Conservation (phyloP, 208 protist genomes). For the Phytomonas sp. region DNA sequence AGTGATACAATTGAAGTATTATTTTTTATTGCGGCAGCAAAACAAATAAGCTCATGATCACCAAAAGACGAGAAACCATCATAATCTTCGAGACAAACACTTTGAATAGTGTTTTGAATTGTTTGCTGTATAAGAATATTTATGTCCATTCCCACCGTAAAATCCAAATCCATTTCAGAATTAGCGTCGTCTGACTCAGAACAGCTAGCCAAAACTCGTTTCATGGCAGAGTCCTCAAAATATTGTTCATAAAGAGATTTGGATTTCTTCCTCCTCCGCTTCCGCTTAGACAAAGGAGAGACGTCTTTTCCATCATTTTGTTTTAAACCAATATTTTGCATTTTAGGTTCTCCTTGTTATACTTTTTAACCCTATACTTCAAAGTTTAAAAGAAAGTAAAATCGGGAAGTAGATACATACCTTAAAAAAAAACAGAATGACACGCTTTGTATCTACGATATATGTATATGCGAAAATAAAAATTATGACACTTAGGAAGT, state of each 20-base stretch:
- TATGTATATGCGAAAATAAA: neutral
- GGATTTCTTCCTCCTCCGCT: conserved; percentile 18
- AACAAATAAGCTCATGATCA: conserved; percentile 66
- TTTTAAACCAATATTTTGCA: conserved; percentile 6
- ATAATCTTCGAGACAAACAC: conserved; percentile 60
- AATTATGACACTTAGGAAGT: neutral
- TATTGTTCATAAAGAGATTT: conserved; percentile 63
- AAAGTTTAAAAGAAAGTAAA: conserved; percentile 1
- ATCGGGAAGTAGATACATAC: neutral
- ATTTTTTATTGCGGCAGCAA: conserved; percentile 65
- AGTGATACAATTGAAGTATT: conserved; percentile 79
- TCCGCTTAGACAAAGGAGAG: neutral
- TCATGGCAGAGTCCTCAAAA: conserved; percentile 62
- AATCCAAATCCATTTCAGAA: conserved; percentile 18
- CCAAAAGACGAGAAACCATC: conserved; percentile 47
- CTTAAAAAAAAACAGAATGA: neutral
- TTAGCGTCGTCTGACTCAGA: conserved; percentile 26
- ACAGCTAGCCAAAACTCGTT: conserved; percentile 16
- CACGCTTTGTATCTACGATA: neutral
- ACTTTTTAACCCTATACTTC: conserved; percentile 5
- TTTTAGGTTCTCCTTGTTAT: conserved; percentile 5
- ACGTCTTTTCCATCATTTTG: neutral
- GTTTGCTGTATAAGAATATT: conserved; percentile 80
- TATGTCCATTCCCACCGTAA: conserved; percentile 59
- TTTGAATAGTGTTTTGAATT: conserved; percentile 65